These are phyloP conservation scores for Pseudocohnilembus persalinus DNA, from an alignment of 169 alveolate genomes.

Conservation along the genomic window DNA sequence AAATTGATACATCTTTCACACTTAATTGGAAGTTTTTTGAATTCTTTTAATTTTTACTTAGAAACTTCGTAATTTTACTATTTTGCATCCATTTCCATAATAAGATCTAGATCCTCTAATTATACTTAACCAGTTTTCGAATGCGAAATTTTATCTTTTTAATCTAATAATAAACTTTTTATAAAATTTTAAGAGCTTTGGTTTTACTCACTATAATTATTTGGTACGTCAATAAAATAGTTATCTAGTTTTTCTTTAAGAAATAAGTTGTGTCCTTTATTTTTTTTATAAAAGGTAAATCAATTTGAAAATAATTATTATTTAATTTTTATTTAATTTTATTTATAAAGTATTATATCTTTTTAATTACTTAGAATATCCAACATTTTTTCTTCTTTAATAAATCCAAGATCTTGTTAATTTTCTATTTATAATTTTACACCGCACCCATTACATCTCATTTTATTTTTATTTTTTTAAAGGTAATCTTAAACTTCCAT, in stretches of 20 bases:
- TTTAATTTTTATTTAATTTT: conserved; percentile 1
- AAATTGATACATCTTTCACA: neutral
- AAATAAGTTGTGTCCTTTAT: conserved; percentile 3
- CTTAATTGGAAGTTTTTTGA: neutral
- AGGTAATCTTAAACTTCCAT: neutral
- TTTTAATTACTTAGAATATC: neutral
- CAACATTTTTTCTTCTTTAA: neutral
- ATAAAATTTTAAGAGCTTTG: neutral
- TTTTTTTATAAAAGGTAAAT: neutral
- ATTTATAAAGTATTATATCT: neutral
- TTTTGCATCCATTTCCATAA: neutral
- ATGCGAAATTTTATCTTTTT: neutral
- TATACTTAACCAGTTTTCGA: neutral
- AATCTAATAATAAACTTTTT: neutral
- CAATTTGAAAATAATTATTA: neutral
- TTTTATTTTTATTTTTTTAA: no score
- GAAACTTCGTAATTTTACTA: neutral
- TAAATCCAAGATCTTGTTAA: conserved; percentile 6
- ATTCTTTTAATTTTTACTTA: neutral
- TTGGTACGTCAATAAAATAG: neutral
- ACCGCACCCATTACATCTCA: conserved; percentile 15
- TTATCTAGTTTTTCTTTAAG: neutral
- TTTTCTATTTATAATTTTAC: conserved; percentile 1
- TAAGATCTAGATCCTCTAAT: neutral
- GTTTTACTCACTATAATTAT: neutral